A percentile compares a stretch with the other conserved stretches of the same genome.
Evolutionary conservation across 1,139 yeast species (phyloP).

Genomic region (Candida mesenterica): DNA sequence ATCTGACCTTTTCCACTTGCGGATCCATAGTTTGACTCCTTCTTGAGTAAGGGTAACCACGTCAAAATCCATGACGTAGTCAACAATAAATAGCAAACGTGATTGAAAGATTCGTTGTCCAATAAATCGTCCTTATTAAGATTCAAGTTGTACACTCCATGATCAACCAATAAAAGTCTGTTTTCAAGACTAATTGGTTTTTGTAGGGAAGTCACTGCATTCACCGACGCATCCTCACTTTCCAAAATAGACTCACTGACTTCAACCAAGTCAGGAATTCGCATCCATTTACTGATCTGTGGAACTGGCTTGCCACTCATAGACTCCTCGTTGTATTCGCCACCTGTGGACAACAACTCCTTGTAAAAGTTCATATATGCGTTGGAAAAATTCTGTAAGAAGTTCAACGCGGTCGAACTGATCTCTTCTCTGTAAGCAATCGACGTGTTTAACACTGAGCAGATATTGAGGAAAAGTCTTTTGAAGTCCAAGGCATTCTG

Average conservation of each 20-base stretch:
- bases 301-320: constrained; percentile 22
- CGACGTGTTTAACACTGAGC: constrained; percentile 62
- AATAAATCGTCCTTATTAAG: constrained; percentile 42
- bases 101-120: constrained; percentile 46
- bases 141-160: neutral
- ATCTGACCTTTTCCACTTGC: constrained; percentile 13
- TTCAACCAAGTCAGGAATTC: constrained; percentile 34
- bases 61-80: constrained; percentile 49
- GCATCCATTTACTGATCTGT: constrained; percentile 46
- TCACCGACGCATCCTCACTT: constrained; percentile 5
- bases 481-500: constrained; percentile 57
- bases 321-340: constrained; percentile 16
- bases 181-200: constrained; percentile 6
- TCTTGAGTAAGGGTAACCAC: constrained; percentile 53
- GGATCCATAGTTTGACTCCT: constrained; percentile 29
- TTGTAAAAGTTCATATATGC: constrained; percentile 31
- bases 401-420: constrained; percentile 42
- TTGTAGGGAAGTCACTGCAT: neutral
- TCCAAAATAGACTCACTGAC: constrained; percentile 30
- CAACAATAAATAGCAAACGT: constrained; percentile 47
- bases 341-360: constrained; percentile 25
- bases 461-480: constrained; percentile 47
- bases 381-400: constrained; percentile 31
- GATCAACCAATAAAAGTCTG: constrained; percentile 20
- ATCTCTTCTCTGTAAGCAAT: constrained; percentile 53